These are phyloP conservation scores for Quercus tomentella DNA, from an alignment of 331 rosid genomes.

Conservation along the genomic window DNA sequence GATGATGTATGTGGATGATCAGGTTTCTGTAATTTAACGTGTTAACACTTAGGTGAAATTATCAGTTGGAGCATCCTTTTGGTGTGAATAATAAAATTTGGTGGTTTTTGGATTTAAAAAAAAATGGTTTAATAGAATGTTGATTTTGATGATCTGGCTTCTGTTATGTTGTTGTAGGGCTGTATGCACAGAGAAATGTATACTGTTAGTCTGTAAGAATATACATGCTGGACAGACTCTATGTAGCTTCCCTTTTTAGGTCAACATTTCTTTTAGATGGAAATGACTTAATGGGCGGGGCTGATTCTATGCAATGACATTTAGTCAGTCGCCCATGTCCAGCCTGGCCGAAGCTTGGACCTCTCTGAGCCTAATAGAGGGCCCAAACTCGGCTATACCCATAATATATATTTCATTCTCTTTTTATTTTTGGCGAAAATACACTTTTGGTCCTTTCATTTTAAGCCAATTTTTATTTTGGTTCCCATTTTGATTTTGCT, in stretches of 20 bases:
- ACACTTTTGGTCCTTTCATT: fast-evolving
- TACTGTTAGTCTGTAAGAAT: neutral
- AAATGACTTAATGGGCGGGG: neutral
- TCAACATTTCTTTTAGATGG: neutral
- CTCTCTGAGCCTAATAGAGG: neutral
- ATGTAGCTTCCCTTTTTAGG: neutral
- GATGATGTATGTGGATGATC: constrained; percentile 3
- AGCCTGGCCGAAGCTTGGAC: neutral
- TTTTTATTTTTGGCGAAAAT: too few relatives aligned
- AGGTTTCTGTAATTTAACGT: neutral
- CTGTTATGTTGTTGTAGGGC: neutral
- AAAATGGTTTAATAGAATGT: neutral
- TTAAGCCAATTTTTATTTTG: too few relatives aligned
- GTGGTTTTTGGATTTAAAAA: neutral
- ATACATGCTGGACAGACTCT: neutral
- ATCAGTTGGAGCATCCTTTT: neutral
- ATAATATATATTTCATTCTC: too few relatives aligned
- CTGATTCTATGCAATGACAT: neutral
- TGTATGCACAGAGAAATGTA: neutral
- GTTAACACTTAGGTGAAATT: neutral
- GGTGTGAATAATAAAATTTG: neutral
- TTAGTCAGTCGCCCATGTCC: neutral
- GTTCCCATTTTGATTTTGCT: too few relatives aligned
- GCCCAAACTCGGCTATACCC: too few relatives aligned
- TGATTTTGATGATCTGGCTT: neutral